A percentile compares a stretch with the other conserved stretches of the same genome.
phyloP scores from a whole-genome alignment of 2,329 filamentous ascomycete species.

The Zymoseptoria tritici region DNA sequence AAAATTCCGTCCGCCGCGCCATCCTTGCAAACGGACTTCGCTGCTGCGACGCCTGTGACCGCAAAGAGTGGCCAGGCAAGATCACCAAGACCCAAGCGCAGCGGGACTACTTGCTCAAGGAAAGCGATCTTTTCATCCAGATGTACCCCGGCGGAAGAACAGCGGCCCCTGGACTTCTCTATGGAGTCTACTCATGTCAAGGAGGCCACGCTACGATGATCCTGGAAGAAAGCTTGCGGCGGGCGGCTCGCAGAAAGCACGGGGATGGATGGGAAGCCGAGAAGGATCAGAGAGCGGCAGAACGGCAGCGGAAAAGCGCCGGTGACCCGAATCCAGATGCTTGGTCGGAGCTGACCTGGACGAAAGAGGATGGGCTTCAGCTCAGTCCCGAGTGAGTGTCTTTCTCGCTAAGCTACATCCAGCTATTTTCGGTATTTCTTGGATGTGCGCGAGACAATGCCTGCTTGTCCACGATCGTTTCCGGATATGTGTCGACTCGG shows the following conservation, averaged over 20 bases:
- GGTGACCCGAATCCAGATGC: neutral
- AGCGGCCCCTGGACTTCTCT: neutral
- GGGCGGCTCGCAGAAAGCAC: neutral
- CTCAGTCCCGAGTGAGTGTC: neutral
- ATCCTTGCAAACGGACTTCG: constrained; percentile 25
- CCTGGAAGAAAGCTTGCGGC: neutral
- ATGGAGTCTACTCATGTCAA: neutral
- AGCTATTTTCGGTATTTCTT: neutral
- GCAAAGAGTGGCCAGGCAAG: constrained; percentile 24
- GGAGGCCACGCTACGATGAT: neutral
- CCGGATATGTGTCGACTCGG: too few species aligned
- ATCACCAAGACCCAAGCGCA: constrained; percentile 26
- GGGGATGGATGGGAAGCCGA: neutral
- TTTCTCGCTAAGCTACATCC: too few species aligned
- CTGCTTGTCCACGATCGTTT: too few species aligned
- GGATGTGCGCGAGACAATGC: too few species aligned
- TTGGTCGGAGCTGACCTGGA: neutral
- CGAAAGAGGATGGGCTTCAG: neutral
- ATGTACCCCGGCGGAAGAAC: neutral
- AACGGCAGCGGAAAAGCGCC: neutral
- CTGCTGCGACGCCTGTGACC: constrained; percentile 26
- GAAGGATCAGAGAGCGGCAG: neutral
- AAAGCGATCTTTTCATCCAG: constrained; percentile 15
- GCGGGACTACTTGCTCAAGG: constrained; percentile 16
- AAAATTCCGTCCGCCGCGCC: constrained; percentile 16